Conservation (phyloP, 495 filamentous ascomycete species). For the Penicillium taxi region DNA sequence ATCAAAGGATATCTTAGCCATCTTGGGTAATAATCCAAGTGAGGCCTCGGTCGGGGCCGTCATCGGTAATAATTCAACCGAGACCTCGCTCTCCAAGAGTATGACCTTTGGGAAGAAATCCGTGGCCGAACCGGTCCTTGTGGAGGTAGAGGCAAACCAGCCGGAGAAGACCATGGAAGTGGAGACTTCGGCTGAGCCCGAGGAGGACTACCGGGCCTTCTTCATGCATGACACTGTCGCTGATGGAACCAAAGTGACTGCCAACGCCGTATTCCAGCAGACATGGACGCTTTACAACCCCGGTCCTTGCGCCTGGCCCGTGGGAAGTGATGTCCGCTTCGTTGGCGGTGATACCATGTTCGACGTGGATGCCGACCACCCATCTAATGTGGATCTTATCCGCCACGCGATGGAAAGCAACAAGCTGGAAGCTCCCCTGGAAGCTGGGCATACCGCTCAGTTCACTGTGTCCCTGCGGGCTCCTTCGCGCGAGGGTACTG, state of each 20-base stretch:
- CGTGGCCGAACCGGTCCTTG: neutral
- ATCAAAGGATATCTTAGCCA: neutral
- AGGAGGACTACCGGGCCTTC: slow-evolving; percentile 51
- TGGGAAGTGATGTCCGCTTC: slow-evolving; percentile 83
- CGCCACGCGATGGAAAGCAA: slow-evolving; percentile 73
- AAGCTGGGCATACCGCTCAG: slow-evolving; percentile 60
- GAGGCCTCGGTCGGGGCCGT: slow-evolving; percentile 38
- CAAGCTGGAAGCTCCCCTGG: slow-evolving; percentile 57
- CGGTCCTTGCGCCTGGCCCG: slow-evolving; percentile 72
- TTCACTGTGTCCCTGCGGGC: slow-evolving; percentile 83
- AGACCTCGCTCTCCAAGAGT: slow-evolving; percentile 16
- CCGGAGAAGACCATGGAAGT: slow-evolving; percentile 6
- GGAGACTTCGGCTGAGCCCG: slow-evolving; percentile 1
- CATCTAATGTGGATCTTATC: slow-evolving; percentile 63
- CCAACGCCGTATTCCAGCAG: slow-evolving; percentile 71
- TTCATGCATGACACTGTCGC: slow-evolving; percentile 70
- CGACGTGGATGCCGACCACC: slow-evolving; percentile 68
- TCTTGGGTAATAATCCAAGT: slow-evolving; percentile 14
- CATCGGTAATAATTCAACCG: neutral
- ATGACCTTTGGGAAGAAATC: no score
- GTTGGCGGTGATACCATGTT: slow-evolving; percentile 94
- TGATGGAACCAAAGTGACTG: slow-evolving; percentile 65
- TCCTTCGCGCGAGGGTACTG: slow-evolving; percentile 60
- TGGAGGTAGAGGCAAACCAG: slow-evolving; percentile 14
- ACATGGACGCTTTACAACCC: slow-evolving; percentile 88